These are phyloP conservation scores for Tylopilus sp. DNA, from an alignment of 1,284 basidiomycete genomes.

Conservation along the genomic window DNA sequence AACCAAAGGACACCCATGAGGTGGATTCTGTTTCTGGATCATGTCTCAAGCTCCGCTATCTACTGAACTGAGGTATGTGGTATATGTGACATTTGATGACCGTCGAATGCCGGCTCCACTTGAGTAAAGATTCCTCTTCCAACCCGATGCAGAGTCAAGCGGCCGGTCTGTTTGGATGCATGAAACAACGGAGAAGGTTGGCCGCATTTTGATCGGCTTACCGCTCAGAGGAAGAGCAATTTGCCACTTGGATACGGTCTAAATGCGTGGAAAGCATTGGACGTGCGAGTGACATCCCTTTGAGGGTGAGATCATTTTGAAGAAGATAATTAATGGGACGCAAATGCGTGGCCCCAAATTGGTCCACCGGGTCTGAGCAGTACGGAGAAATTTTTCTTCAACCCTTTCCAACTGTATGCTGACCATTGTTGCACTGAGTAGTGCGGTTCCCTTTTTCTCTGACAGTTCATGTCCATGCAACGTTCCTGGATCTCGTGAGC, in stretches of 20 bases:
- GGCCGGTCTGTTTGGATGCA: neutral
- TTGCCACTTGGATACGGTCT: too few species aligned
- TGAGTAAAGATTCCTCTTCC: neutral
- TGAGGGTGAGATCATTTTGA: too few species aligned
- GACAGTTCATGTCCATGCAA: neutral
- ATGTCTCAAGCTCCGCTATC: neutral
- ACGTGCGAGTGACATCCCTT: too few species aligned
- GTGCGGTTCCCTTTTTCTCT: slow-evolving; percentile 1
- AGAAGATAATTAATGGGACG: too few species aligned
- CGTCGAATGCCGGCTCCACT: neutral
- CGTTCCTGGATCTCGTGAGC: neutral
- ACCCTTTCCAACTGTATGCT: neutral
- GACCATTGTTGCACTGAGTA: neutral
- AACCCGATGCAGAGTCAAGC: neutral
- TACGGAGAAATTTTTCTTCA: neutral
- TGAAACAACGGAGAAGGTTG: neutral
- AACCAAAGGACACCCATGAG: too few species aligned
- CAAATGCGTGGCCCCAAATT: too few species aligned
- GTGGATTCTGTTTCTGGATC: too few species aligned
- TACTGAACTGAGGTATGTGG: neutral
- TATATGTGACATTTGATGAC: neutral
- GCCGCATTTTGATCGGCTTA: too few species aligned
- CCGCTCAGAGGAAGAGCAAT: too few species aligned
- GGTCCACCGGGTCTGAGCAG: neutral
- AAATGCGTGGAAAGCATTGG: too few species aligned